Percentiles rank a stretch among this genome's conserved stretches.
Evolutionary conservation across 305 asterid genomes (phyloP).

Genomic region (Nicotiana rustica): DNA sequence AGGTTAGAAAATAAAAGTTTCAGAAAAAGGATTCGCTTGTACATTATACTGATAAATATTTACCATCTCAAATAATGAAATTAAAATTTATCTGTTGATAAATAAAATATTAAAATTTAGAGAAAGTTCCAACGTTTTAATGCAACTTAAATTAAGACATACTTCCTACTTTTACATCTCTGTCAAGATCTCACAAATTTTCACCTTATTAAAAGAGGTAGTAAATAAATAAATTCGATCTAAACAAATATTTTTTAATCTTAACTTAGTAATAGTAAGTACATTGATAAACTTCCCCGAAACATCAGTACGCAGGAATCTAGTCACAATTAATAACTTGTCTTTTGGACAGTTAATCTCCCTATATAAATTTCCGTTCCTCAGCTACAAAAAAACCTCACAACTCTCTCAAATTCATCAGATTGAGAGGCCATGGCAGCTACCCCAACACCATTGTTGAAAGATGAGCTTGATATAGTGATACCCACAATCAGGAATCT

Average conservation of each 20-base stretch:
- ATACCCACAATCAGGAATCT: constrained; percentile 78
- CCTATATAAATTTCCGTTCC: neutral
- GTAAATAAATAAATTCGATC: neutral
- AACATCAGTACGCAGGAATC: neutral
- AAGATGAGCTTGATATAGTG: constrained; percentile 76
- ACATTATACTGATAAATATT: no score
- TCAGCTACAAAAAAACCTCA: neutral
- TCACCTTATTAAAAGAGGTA: no score
- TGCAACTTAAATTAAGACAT: no score
- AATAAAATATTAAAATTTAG: no score
- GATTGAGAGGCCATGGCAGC: constrained; percentile 46
- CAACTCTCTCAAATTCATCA: neutral
- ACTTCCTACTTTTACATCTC: no score
- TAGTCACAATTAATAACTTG: neutral
- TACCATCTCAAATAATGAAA: no score
- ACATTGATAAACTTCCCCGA: neutral
- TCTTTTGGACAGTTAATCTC: neutral
- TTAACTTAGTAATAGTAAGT: neutral
- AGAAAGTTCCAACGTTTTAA: no score
- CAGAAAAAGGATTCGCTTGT: no score
- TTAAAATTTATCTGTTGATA: no score
- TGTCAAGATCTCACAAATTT: no score
- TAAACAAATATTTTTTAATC: no score
- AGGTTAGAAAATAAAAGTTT: no score
- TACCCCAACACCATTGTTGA: constrained; percentile 49